Conservation (phyloP, 768 basidiomycete species). For the Tylopilus plumbeoviolaceoides region DNA sequence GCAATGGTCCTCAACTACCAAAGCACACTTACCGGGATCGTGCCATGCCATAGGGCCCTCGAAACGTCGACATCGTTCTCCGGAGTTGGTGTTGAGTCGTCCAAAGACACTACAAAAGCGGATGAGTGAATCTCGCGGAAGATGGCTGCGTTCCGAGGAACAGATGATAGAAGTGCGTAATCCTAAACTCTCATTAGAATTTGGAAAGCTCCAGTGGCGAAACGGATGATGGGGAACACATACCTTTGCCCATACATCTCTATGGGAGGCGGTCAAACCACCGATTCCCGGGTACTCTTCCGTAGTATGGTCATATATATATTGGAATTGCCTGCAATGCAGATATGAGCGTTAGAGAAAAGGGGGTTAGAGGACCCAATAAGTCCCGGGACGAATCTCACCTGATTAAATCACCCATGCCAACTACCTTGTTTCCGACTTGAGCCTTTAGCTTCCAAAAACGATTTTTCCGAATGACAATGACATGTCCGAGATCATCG, state of each 20-base stretch:
- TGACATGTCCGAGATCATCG: slow-evolving; percentile 69
- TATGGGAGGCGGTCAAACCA: slow-evolving; percentile 69
- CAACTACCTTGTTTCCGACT: slow-evolving; percentile 51
- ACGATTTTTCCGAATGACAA: slow-evolving; percentile 81
- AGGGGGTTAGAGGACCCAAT: background rate
- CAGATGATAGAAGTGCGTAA: slow-evolving; percentile 55
- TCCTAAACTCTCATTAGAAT: slow-evolving; percentile 41
- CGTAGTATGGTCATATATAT: slow-evolving; percentile 64
- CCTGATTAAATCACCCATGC: slow-evolving; percentile 63
- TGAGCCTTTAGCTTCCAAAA: slow-evolving; percentile 76
- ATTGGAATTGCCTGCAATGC: slow-evolving; percentile 56
- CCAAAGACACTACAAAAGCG: slow-evolving; percentile 81
- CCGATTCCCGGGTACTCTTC: slow-evolving; percentile 72
- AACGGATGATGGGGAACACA: background rate
- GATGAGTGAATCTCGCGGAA: slow-evolving; percentile 77
- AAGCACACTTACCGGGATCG: slow-evolving; percentile 41
- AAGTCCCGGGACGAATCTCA: slow-evolving; percentile 25
- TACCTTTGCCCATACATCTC: slow-evolving; percentile 89
- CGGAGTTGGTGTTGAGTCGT: slow-evolving; percentile 48
- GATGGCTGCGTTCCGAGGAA: slow-evolving; percentile 58
- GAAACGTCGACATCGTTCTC: slow-evolving; percentile 53
- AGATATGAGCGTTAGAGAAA: slow-evolving; percentile 2
- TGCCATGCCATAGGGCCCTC: slow-evolving; percentile 80
- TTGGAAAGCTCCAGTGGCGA: background rate
- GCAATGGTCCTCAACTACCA: slow-evolving; percentile 11